A percentile compares a stretch with the other conserved stretches of the same genome.
phyloP scores from a whole-genome alignment of 2,329 filamentous ascomycete species.

The Fusarium pilosicola region DNA sequence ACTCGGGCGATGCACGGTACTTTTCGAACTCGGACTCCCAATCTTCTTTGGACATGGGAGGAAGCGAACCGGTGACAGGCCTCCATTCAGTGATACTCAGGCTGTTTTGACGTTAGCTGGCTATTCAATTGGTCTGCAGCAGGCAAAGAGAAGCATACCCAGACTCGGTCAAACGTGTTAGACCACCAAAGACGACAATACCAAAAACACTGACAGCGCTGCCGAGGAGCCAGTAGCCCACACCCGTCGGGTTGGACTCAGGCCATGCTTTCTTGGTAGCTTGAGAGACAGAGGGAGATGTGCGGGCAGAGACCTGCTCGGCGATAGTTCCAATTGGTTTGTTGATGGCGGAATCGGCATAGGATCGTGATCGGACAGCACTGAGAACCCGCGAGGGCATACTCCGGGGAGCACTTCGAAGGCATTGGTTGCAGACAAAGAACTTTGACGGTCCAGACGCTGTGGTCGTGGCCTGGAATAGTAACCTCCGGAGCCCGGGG shows the following conservation, averaged over 20 bases:
- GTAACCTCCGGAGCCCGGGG: constrained; percentile 54
- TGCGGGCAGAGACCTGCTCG: constrained; percentile 40
- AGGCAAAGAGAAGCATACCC: constrained; percentile 67
- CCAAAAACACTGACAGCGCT: constrained; percentile 95
- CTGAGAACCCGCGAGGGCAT: constrained; percentile 54
- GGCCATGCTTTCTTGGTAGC: constrained; percentile 57
- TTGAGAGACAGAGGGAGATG: constrained; percentile 35
- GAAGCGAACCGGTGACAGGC: constrained; percentile 91
- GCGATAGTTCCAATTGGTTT: constrained; percentile 44
- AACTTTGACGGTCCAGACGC: constrained; percentile 48
- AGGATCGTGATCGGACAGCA: constrained; percentile 52
- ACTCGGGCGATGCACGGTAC: constrained; percentile 93
- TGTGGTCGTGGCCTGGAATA: constrained; percentile 50
- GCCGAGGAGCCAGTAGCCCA: constrained; percentile 91
- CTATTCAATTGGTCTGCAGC: not conserved
- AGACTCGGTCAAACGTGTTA: constrained; percentile 94
- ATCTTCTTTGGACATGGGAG: constrained; percentile 79
- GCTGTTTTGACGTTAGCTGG: constrained; percentile 56
- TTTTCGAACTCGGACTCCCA: constrained; percentile 95
- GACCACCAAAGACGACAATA: constrained; percentile 92
- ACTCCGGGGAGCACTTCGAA: constrained; percentile 48
- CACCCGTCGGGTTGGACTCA: constrained; percentile 76
- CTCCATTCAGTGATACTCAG: constrained; percentile 99
- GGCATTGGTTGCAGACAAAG: constrained; percentile 62
- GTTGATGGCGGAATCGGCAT: constrained; percentile 48